Evolutionary conservation across 2,329 filamentous ascomycete species (phyloP), one percentile per base, ranked within the genome.

Genomic region (Fusarium sp.): DNA sequence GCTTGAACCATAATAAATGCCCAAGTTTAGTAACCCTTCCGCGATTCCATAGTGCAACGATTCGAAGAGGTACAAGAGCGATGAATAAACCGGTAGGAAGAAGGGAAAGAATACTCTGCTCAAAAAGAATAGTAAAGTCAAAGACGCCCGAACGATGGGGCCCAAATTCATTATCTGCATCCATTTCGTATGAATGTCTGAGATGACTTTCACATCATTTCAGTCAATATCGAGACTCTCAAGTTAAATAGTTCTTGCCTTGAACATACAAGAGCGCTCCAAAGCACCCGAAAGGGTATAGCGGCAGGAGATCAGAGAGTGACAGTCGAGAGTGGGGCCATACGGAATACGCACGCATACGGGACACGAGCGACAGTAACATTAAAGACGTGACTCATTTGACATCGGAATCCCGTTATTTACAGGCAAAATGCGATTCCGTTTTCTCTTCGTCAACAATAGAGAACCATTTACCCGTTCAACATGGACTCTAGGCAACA

Each of bases 41-140:
- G 38, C 57, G 36, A 11, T 61, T 64, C 22, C 66, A 46, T 1
- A 77, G 57, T 6, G 28, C 13, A 3, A 31, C 24, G 3, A 76
- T 28, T 15, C 76, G 61, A 2, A 70, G 22, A 1, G 72, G 73
- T 1, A 57, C 70, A 5, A 74, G 21, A 40, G 76, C 13, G 8
- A 77, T 54, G 28, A 78, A 76, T 6, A 76, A 6, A 10, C 62
- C 58, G 10, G 71, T 67, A 1, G 75, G 75, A 5, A 76, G 54
- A 6, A 77, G 60, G 13, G 75, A 78, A 6, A 78, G 33, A 6
- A 78, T 73, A 52, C 71, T 73, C 39, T 78, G 75, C 17, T 78
- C 75, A 46, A 77, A 78, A 10, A 76, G 63, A 9, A 78, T 54
- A 0, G 75, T 77, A 11, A 78, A 78, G 38, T 78, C 76, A 17